A percentile compares a stretch with the other conserved stretches of the same genome.
Conservation (phyloP, 129 eudicot genomes). For the Mikania micrantha region DNA sequence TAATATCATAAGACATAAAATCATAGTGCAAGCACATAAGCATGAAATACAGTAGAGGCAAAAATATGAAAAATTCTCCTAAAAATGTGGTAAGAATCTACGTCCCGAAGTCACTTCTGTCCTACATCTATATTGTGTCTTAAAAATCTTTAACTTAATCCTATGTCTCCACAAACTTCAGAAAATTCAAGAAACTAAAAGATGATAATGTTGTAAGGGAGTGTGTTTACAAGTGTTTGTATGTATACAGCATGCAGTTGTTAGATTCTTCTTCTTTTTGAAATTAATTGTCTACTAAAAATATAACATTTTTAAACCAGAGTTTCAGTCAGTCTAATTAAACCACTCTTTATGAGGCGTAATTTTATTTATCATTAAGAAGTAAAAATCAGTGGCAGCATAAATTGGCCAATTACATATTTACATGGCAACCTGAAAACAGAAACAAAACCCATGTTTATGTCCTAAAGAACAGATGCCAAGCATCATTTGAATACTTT, state of each 20-base stretch:
- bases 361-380: neutral
- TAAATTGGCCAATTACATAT: neutral
- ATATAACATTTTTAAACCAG: neutral
- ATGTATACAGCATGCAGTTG: neutral
- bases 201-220: neutral
- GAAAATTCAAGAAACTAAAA: neutral
- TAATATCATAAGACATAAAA: too few relatives aligned
- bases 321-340: neutral
- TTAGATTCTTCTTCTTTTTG: neutral
- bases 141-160: too few relatives aligned
- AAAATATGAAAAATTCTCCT: too few relatives aligned
- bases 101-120: too few relatives aligned
- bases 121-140: too few relatives aligned
- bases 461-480: slow-evolving; percentile 1
- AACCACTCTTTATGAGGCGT: neutral
- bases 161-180: too few relatives aligned
- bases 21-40: too few relatives aligned
- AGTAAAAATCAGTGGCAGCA: neutral
- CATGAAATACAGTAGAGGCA: too few relatives aligned
- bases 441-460: slow-evolving; percentile 4
- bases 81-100: too few relatives aligned
- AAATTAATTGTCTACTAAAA: slow-evolving; percentile 2
- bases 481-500: slow-evolving; percentile 11
- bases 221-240: neutral
- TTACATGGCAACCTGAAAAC: slow-evolving; percentile 8